These are phyloP conservation scores for Wickerhamiella siamensis DNA, from an alignment of 805 yeast species.

Conservation along the genomic window DNA sequence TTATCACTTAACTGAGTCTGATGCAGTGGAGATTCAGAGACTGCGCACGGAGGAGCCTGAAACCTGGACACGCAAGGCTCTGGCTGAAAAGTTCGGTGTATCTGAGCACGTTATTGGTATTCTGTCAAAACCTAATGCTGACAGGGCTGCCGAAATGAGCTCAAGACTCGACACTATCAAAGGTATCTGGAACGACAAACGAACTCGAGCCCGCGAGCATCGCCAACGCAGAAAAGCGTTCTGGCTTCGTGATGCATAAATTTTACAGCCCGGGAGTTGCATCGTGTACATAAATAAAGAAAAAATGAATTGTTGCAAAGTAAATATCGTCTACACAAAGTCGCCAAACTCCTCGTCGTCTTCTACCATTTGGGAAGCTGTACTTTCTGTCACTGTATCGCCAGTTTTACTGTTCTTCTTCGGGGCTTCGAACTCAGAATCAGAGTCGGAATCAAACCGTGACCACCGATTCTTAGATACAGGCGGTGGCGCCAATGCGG, in stretches of 20 bases:
- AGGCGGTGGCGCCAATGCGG: background rate
- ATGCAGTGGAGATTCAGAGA: slow-evolving; percentile 40
- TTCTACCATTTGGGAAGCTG: slow-evolving; percentile 3
- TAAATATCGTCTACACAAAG: background rate
- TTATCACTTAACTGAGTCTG: slow-evolving; percentile 43
- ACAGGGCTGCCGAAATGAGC: slow-evolving; percentile 33
- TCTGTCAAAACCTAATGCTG: slow-evolving; percentile 29
- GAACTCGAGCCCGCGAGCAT: slow-evolving; percentile 38
- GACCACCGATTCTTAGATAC: background rate
- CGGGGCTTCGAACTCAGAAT: background rate
- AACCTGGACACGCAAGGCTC: slow-evolving; percentile 44
- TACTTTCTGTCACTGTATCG: background rate
- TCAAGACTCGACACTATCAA: slow-evolving; percentile 33
- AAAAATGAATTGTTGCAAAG: background rate
- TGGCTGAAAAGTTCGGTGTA: slow-evolving; percentile 46
- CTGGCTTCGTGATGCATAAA: slow-evolving; percentile 48
- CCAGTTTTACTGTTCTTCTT: background rate
- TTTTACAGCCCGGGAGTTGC: background rate
- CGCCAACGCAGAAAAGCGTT: slow-evolving; percentile 41
- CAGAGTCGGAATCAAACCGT: background rate
- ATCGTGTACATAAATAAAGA: background rate
- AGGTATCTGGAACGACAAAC: slow-evolving; percentile 35
- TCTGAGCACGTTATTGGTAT: slow-evolving; percentile 40
- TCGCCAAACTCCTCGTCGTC: slow-evolving; percentile 1
- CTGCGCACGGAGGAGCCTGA: slow-evolving; percentile 46